A percentile compares a stretch with the other conserved stretches of the same genome.
These are phyloP conservation scores for Fusarium sp. DNA, from an alignment of 2,329 filamentous ascomycete genomes.

Conservation along the genomic window DNA sequence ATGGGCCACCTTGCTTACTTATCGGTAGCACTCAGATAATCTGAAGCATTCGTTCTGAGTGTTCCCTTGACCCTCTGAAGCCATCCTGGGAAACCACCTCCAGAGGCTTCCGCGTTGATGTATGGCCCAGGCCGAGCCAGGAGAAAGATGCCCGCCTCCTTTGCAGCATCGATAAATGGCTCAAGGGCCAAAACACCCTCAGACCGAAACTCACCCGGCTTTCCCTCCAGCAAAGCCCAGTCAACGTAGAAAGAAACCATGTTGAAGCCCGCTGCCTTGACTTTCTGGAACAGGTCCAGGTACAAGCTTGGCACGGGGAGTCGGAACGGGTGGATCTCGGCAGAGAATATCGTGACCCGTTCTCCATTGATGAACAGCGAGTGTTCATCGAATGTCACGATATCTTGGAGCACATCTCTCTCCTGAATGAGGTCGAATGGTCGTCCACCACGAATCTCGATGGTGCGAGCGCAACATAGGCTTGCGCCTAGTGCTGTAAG, in stretches of 20 bases:
- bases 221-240: constrained; percentile 82
- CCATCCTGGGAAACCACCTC: constrained; percentile 86
- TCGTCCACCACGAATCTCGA: constrained; percentile 25
- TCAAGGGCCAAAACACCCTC: constrained; percentile 79
- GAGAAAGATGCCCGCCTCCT: constrained; percentile 79
- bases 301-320: constrained; percentile 60
- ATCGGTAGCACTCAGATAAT: constrained; percentile 74
- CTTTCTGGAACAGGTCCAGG: constrained; percentile 83
- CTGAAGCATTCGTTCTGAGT: constrained; percentile 70
- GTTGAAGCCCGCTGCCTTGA: constrained; percentile 84
- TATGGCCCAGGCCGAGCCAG: constrained; percentile 78
- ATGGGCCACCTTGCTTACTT: constrained; percentile 55
- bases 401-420: constrained; percentile 46
- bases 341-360: constrained; percentile 76
- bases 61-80: constrained; percentile 73
- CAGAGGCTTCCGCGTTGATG: constrained; percentile 81
- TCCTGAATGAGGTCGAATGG: constrained; percentile 37
- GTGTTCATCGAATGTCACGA: constrained; percentile 77
- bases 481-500: neutral
- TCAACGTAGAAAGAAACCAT: constrained; percentile 82
- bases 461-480: constrained; percentile 21
- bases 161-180: constrained; percentile 81
- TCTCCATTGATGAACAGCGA: constrained; percentile 77
- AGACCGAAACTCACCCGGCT: constrained; percentile 74
- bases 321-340: constrained; percentile 77